Base-by-base conservation (phyloP, 2,329 filamentous ascomycete species). In the Cercospora sojina region DNA sequence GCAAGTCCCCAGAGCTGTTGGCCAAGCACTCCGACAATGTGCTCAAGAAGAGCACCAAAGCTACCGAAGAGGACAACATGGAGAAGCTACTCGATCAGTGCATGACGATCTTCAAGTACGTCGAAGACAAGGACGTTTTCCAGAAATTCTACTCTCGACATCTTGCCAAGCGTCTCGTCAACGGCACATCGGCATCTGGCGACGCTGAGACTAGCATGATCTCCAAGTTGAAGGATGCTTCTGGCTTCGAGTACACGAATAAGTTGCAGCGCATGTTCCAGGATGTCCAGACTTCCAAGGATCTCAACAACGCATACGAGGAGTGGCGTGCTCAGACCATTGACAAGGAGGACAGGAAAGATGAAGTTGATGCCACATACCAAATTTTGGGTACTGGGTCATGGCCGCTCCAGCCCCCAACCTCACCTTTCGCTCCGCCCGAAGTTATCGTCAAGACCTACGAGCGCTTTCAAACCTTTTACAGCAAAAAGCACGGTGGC, bases 41-140 rank as follows among this genome's bases (percentile, higher is more conserved):
- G 32, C 84, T 99, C 60, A 94, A 95, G 80, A 97, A 97, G 84
- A 94, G 92, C 72, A 91, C 91, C 31, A 96, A 93, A 73, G 92
- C 93, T 73, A 92, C 93, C 13, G 95, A 98, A 77, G 95, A 99
- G 77, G 90, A 91, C 32, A 94, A 99, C 76, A 86, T 98, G 74
- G 95, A 99, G 81, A 90, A 90, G 71, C 90, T 92, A 32, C 83
- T 98, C 31, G 88, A 88, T 20, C 92, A 97, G 78, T 95, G 99
- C 74, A 99, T 99, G 95, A 97, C 94, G 1, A 92, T 99, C 64
- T 99, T 99, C 87, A 98, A 98, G 83, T 99, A 99, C 80, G 98
- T 99, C 70, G 95, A 99, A 78, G 96, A 99, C 81, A 99, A 99
- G 84, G 95, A 99, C 76, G 96, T 99, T 5, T 99, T 99, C 86